phyloP scores from a whole-genome alignment of 108 stramenopile species.

The Nitzschia sp. region DNA sequence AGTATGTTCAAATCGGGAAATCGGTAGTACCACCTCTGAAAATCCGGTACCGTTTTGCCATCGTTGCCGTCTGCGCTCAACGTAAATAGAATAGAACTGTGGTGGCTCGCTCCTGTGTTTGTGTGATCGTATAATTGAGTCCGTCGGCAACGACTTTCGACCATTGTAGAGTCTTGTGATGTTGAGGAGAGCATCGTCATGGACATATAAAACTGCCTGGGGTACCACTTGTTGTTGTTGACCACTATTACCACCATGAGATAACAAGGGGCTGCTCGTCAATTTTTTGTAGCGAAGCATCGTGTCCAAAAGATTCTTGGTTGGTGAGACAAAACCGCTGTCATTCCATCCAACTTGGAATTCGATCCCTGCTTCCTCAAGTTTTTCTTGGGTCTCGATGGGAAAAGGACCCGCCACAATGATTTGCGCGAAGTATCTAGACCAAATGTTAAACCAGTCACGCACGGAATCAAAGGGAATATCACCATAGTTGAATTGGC shows the following conservation, averaged over 20 bases:
- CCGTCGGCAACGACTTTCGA: neutral
- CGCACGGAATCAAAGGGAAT: neutral
- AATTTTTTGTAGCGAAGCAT: no score
- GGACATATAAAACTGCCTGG: neutral
- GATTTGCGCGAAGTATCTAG: neutral
- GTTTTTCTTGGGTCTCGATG: neutral
- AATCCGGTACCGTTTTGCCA: neutral
- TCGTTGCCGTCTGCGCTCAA: neutral
- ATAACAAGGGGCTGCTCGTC: no score
- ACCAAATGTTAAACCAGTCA: neutral
- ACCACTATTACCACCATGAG: no score
- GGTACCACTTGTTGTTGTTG: no score
- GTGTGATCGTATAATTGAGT: neutral
- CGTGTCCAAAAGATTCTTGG: neutral
- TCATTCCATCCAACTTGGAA: neutral
- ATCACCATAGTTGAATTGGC: neutral
- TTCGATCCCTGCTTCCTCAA: neutral
- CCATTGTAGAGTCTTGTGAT: neutral
- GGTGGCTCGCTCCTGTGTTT: neutral
- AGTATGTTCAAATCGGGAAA: neutral
- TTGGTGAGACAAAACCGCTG: neutral
- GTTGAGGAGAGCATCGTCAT: neutral
- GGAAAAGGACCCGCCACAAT: neutral
- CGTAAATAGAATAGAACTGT: neutral
- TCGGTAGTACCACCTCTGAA: neutral